Base-by-base conservation (phyloP, 768 basidiomycete species). In the Pleurotus tuber-regium region DNA sequence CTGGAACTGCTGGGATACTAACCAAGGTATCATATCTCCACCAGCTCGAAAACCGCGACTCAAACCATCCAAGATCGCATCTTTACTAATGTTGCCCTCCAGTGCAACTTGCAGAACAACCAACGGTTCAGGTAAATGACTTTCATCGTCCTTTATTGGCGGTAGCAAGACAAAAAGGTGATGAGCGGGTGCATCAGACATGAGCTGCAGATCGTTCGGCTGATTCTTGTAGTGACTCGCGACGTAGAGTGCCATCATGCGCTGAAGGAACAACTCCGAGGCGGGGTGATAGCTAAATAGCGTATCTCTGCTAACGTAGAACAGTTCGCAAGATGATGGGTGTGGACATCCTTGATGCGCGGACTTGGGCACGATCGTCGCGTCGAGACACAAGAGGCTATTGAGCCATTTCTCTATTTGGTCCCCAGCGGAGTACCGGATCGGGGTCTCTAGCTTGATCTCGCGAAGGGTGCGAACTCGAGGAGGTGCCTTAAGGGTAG, bases 221-320 rank as follows among this genome's bases (percentile, higher is more conserved):
- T 95, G 92, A 68, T 98, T 99, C 70, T 99, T 99, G 75, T 99
- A 99, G 66, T 99, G 97, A 44, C 88, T 89, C 1, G 97, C 92
- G 46, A 98, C 96, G 67, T 98, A 99, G 1, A 98, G 77, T 14
- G 92, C 87, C 94, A 98, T 97, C 88, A 98, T 94, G 29, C 95
- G 83, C 69, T 99, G 97, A 24, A 99, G 79, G 75, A 99, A 99
- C 26, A 91, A 78, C 67, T 99, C 97, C n/a, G 89, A 91, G 6
- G 95, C 97, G 2, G 95, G 92, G 64, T 99, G 94, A 70, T 87
- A 98, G 58, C 89, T 92, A 77, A 99, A 99, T 25, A 98, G 75
- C 0, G 97, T 97, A 65, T 99, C 97, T 41, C 97, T 79, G 63
- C 88, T 89, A 60, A 99, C 92, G 66, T 94, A 92, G 78, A 88